These are phyloP conservation scores for Daldinia caldariorum DNA, from an alignment of 495 filamentous ascomycete genomes.

Conservation along the genomic window DNA sequence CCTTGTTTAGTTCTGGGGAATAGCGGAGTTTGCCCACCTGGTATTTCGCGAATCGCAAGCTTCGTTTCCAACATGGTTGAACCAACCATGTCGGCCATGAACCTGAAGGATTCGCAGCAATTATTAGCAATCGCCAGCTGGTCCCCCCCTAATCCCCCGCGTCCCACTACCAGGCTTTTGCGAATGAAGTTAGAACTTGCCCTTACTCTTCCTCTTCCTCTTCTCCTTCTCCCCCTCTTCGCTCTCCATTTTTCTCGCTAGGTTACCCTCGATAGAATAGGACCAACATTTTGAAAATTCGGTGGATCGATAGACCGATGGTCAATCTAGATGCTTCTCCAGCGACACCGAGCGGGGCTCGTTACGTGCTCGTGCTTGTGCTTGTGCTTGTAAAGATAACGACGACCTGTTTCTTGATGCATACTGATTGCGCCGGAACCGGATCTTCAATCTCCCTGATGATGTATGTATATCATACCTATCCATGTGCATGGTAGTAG, in stretches of 20 bases:
- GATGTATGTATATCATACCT: background rate
- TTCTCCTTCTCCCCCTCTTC: background rate
- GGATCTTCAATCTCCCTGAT: background rate
- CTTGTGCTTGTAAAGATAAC: background rate
- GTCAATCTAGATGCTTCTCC: conserved; percentile 13
- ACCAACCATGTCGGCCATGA: background rate
- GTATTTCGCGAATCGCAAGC: conserved; percentile 8
- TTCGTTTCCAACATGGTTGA: conserved; percentile 1
- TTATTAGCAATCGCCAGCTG: background rate
- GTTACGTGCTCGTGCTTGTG: too few relatives aligned
- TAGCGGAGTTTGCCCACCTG: conserved; percentile 18
- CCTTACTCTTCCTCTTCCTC: too few relatives aligned
- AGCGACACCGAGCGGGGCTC: background rate
- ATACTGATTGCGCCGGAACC: background rate
- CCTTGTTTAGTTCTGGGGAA: conserved; percentile 16
- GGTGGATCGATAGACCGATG: conserved; percentile 8
- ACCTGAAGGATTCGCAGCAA: background rate
- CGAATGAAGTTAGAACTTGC: background rate
- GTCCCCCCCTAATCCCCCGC: background rate
- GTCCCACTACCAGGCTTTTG: background rate
- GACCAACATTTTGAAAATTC: conserved; percentile 4
- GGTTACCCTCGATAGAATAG: background rate
- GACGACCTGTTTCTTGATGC: background rate
- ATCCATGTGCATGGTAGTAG: background rate
- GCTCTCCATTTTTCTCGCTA: conserved; percentile 5